These are phyloP conservation scores for Aspergillus sp. DNA, from an alignment of 2,329 filamentous ascomycete species.

Conservation along the genomic window DNA sequence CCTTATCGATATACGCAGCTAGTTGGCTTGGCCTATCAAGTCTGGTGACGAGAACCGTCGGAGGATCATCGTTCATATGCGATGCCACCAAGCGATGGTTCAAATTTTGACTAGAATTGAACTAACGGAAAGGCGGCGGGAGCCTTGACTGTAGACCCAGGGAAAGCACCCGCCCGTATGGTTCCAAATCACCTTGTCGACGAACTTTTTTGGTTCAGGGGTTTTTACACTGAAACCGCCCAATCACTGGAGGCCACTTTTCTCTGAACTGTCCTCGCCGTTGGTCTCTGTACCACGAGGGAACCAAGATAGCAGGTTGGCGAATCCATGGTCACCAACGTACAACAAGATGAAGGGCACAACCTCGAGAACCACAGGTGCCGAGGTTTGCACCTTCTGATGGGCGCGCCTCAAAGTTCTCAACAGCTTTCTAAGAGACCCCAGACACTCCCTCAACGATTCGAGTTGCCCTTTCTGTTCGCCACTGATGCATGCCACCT, in stretches of 20 bases:
- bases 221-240: not conserved
- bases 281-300: not conserved
- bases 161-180: not conserved
- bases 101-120: not conserved
- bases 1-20: not conserved
- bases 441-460: too few relatives aligned
- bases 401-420: too few relatives aligned
- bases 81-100: not conserved
- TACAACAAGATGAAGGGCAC: not conserved
- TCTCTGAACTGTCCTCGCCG: not conserved
- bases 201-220: slow-evolving; percentile 10
- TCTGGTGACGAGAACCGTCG: not conserved
- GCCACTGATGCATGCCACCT: not conserved
- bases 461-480: too few relatives aligned
- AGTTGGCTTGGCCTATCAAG: not conserved
- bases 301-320: not conserved
- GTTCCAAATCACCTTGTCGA: slow-evolving; percentile 10
- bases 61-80: not conserved
- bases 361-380: too few relatives aligned
- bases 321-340: not conserved
- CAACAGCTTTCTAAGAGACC: too few relatives aligned
- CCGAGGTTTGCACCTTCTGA: too few relatives aligned
- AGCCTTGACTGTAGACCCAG: slow-evolving; percentile 5
- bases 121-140: not conserved
- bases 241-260: slow-evolving; percentile 23